Percentiles rank a stretch among this genome's conserved stretches.
These are phyloP conservation scores for Hemileccinum rubropunctum DNA, from an alignment of 768 basidiomycete species.

Conservation along the genomic window DNA sequence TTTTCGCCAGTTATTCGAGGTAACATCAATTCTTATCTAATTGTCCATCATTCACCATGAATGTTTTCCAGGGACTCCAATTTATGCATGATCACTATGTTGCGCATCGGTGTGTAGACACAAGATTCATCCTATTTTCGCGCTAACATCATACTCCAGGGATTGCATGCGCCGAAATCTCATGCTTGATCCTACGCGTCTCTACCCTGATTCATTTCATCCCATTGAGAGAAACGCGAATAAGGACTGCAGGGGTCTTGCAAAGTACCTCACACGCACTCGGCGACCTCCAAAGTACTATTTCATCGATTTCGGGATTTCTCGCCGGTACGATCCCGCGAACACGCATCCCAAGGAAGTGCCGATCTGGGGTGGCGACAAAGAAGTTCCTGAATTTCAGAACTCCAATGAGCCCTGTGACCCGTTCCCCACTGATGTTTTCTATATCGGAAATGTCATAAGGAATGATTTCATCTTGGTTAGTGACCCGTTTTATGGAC, in stretches of 20 bases:
- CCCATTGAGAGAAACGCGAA: slow-evolving; percentile 12
- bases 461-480: slow-evolving; percentile 33
- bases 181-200: slow-evolving; percentile 26
- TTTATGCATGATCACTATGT: slow-evolving; percentile 27
- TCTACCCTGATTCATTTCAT: slow-evolving; percentile 30
- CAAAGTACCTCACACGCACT: slow-evolving; percentile 30
- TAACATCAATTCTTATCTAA: no score
- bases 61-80: slow-evolving; percentile 14
- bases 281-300: slow-evolving; percentile 18
- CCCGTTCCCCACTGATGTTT: slow-evolving; percentile 45
- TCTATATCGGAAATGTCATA: slow-evolving; percentile 41
- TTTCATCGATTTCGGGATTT: slow-evolving; percentile 34
- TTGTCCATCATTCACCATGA: background rate
- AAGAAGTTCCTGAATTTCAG: slow-evolving; percentile 39
- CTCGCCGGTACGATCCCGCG: slow-evolving; percentile 28
- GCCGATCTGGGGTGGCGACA: slow-evolving; percentile 40
- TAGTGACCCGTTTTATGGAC: background rate
- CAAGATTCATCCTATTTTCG: no score
- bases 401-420: slow-evolving; percentile 24
- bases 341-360: slow-evolving; percentile 26
- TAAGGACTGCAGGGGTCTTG: slow-evolving; percentile 18
- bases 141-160: slow-evolving; percentile 9
- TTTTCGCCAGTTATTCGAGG: slow-evolving; percentile 33
- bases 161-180: slow-evolving; percentile 32
- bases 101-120: slow-evolving; percentile 10